phyloP scores from a whole-genome alignment of 1,284 basidiomycete genomes.

The Gomphus sp. region DNA sequence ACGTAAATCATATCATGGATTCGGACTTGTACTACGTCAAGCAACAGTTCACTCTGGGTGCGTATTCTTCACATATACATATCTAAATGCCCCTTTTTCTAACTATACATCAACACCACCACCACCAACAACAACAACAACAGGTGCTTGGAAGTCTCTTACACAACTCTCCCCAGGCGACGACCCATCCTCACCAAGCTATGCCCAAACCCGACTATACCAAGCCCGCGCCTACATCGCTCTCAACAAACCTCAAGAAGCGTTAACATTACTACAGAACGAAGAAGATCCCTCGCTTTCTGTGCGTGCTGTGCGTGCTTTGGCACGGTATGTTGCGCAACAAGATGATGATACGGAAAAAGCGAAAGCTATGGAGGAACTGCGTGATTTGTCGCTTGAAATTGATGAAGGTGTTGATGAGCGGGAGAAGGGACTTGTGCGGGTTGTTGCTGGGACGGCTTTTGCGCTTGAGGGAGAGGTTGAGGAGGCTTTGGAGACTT shows the following conservation, averaged over 20 bases:
- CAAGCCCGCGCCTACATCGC: slow-evolving; percentile 81
- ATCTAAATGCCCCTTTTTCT: slow-evolving; percentile 58
- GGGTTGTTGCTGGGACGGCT: slow-evolving; percentile 74
- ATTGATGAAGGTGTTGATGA: slow-evolving; percentile 63
- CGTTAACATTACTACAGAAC: slow-evolving; percentile 43
- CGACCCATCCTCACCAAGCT: slow-evolving; percentile 53
- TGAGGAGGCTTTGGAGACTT: slow-evolving; percentile 86
- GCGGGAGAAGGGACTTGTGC: slow-evolving; percentile 60
- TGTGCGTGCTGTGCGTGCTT: slow-evolving; percentile 59
- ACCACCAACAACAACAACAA: background rate
- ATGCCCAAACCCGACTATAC: slow-evolving; percentile 62
- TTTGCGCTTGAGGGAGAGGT: slow-evolving; percentile 77
- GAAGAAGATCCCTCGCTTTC: slow-evolving; percentile 54
- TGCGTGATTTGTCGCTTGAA: slow-evolving; percentile 81
- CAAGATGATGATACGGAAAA: slow-evolving; percentile 37
- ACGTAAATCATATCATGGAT: slow-evolving; percentile 41
- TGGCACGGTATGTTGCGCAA: slow-evolving; percentile 55
- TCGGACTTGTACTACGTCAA: slow-evolving; percentile 76
- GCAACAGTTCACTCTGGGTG: slow-evolving; percentile 78
- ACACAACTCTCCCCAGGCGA: slow-evolving; percentile 36
- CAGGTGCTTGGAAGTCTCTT: slow-evolving; percentile 62
- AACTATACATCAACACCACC: no score
- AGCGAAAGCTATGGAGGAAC: slow-evolving; percentile 52
- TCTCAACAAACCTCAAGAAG: slow-evolving; percentile 48
- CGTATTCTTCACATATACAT: slow-evolving; percentile 30